These are phyloP conservation scores for Calocybe indica DNA, from an alignment of 768 basidiomycete genomes.

Conservation along the genomic window DNA sequence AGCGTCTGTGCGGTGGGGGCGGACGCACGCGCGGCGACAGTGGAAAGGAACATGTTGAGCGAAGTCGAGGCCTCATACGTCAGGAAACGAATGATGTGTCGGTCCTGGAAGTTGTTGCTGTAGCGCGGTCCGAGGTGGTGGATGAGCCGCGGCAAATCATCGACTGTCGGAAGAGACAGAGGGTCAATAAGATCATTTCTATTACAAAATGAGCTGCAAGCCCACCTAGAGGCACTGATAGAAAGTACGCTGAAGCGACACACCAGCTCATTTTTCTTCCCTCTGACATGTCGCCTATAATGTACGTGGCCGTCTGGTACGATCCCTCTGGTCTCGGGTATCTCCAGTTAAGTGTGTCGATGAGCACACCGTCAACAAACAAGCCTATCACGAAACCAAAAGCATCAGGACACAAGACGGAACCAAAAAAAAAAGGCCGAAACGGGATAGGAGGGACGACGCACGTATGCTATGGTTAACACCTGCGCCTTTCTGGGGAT, in stretches of 20 bases:
- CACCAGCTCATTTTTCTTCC: slow-evolving; percentile 56
- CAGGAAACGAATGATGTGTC: slow-evolving; percentile 61
- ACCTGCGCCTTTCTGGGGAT: slow-evolving; percentile 43
- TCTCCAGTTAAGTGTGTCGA: slow-evolving; percentile 53
- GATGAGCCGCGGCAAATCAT: slow-evolving; percentile 68
- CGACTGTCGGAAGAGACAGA: slow-evolving; percentile 32
- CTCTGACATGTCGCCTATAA: slow-evolving; percentile 48
- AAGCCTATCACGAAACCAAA: slow-evolving; percentile 39
- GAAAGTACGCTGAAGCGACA: slow-evolving; percentile 57
- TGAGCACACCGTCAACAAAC: slow-evolving; percentile 68
- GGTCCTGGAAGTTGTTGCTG: slow-evolving; percentile 69
- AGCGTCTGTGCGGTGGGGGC: slow-evolving; percentile 13
- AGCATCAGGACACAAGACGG: neutral
- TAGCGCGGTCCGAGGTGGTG: slow-evolving; percentile 83
- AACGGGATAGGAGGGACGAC: slow-evolving; percentile 12
- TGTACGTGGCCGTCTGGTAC: slow-evolving; percentile 34
- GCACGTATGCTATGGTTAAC: slow-evolving; percentile 53
- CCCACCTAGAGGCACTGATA: slow-evolving; percentile 53
- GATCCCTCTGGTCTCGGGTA: slow-evolving; percentile 51
- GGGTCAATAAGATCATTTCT: neutral
- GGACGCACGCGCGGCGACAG: slow-evolving; percentile 28
- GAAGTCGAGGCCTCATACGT: slow-evolving; percentile 85
- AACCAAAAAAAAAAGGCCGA: neutral
- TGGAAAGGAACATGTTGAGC: slow-evolving; percentile 69
- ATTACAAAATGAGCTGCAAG: neutral